Conservation (phyloP, 1,284 basidiomycete genomes). For the Ceratobasidium theobromae region DNA sequence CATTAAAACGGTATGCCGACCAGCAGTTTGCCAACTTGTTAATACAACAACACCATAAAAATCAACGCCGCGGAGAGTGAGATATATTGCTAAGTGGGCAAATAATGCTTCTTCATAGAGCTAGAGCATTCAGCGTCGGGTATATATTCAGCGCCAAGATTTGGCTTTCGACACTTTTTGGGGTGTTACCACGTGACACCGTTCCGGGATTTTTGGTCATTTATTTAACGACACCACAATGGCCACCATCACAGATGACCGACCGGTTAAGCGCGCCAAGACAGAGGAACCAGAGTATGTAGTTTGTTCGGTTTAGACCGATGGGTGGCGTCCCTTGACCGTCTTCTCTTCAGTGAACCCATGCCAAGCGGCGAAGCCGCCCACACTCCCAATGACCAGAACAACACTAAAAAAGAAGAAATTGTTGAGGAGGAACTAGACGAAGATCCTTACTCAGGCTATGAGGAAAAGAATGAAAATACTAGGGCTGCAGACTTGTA, state of each 20-base stretch:
- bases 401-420: conserved; percentile 57
- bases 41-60: too few species aligned
- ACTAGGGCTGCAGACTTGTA: conserved; percentile 80
- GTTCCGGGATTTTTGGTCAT: too few species aligned
- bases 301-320: background rate
- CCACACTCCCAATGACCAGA: conserved; percentile 56
- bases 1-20: too few species aligned
- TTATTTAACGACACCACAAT: background rate
- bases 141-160: too few species aligned
- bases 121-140: too few species aligned
- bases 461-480: conserved; percentile 20
- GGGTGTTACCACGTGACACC: too few species aligned
- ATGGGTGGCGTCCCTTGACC: background rate
- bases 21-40: too few species aligned
- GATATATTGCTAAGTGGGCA: too few species aligned
- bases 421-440: conserved; percentile 45
- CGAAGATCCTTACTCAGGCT: conserved; percentile 45
- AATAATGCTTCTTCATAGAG: too few species aligned
- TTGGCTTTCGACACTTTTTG: too few species aligned
- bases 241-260: conserved; percentile 14
- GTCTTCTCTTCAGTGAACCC: conserved; percentile 2
- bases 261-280: conserved; percentile 34
- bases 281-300: conserved; percentile 32
- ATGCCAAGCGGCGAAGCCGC: conserved; percentile 44
- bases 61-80: too few species aligned